phyloP scores from a whole-genome alignment of 352 stramenopile genomes.

The Globisporangium okanoganense region DNA sequence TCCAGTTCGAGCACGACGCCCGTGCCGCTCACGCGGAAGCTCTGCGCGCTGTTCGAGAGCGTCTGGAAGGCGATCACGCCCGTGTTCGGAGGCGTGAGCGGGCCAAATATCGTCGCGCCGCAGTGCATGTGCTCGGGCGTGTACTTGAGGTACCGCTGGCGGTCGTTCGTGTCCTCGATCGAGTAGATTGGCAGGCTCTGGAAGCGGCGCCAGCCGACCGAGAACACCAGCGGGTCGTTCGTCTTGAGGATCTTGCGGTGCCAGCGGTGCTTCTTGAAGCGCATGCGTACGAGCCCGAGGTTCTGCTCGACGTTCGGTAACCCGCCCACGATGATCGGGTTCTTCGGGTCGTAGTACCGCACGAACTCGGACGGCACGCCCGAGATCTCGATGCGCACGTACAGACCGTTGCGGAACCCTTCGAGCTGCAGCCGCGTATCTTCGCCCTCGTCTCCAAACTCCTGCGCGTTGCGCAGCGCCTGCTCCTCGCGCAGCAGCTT shows the following conservation, averaged over 20 bases:
- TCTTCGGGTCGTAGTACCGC: constrained; percentile 90
- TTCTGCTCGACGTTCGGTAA: constrained; percentile 95
- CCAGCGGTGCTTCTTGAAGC: constrained; percentile 99
- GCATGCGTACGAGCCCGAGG: constrained; percentile 93
- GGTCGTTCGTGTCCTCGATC: constrained; percentile 97
- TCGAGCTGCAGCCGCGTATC: constrained; percentile 90
- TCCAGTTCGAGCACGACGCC: constrained; percentile 97
- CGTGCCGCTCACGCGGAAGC: constrained; percentile 97
- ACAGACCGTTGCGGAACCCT: constrained; percentile 95
- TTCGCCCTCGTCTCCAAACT: constrained; percentile 95
- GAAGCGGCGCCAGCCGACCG: constrained; percentile 98
- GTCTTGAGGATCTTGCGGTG: constrained; percentile 98
- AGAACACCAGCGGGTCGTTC: constrained; percentile 98
- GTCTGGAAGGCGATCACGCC: constrained; percentile 97
- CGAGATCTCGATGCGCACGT: constrained; percentile 97
- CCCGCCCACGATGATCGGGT: constrained; percentile 90
- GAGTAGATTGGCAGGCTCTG: constrained; percentile 98
- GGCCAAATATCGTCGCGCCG: constrained; percentile 96
- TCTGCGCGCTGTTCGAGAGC: constrained; percentile 86
- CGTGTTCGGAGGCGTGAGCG: constrained; percentile 95
- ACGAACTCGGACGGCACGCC: constrained; percentile 94
- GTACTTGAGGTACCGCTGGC: constrained; percentile 97
- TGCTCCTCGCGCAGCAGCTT: constrained; percentile 82
- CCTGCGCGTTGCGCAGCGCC: constrained; percentile 85
- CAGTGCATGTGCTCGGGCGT: constrained; percentile 99